Evolutionary conservation across 2,329 filamentous ascomycete species (phyloP).

Genomic region (Fusarium albosuccineum): DNA sequence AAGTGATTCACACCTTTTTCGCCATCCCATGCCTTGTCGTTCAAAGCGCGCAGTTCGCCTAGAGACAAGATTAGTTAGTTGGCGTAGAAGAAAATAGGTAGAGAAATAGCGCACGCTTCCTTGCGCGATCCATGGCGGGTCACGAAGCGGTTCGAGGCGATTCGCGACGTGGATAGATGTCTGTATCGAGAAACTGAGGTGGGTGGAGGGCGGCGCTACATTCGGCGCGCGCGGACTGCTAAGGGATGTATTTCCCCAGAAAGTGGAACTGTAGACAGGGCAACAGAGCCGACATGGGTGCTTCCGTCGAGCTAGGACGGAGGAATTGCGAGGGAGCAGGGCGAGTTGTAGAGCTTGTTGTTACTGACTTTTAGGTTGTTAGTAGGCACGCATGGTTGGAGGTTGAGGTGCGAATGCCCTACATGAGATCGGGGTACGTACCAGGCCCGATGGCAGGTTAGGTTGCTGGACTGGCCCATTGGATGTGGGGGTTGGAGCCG

Average conservation of each 20-base stretch:
- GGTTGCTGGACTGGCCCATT: conserved; percentile 1
- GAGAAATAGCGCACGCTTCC: conserved; percentile 65
- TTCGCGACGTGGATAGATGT: conserved; percentile 41
- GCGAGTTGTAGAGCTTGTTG: conserved; percentile 33
- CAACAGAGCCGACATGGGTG: conserved; percentile 57
- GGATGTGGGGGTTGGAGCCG: conserved; percentile 2
- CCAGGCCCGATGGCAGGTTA: background rate
- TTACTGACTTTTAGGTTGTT: conserved; percentile 41
- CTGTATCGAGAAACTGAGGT: conserved; percentile 32
- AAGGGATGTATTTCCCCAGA: conserved; percentile 56
- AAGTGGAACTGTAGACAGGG: conserved; percentile 51
- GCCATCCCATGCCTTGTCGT: conserved; percentile 88
- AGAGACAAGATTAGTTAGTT: conserved; percentile 36
- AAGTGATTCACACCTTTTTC: conserved; percentile 75
- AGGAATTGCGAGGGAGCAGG: conserved; percentile 38
- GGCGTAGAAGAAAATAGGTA: background rate
- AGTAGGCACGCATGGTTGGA: conserved; percentile 17
- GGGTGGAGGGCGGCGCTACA: conserved; percentile 57
- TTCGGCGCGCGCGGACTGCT: conserved; percentile 60
- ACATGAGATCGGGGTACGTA: conserved; percentile 25
- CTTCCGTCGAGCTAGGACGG: conserved; percentile 49
- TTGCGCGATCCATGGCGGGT: conserved; percentile 73
- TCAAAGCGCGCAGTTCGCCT: conserved; percentile 93
- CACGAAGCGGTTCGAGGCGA: conserved; percentile 46
- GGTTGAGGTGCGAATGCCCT: conserved; percentile 22